phyloP scores from a whole-genome alignment of 1,139 yeast species.

The Schwanniomyces etchellsii region DNA sequence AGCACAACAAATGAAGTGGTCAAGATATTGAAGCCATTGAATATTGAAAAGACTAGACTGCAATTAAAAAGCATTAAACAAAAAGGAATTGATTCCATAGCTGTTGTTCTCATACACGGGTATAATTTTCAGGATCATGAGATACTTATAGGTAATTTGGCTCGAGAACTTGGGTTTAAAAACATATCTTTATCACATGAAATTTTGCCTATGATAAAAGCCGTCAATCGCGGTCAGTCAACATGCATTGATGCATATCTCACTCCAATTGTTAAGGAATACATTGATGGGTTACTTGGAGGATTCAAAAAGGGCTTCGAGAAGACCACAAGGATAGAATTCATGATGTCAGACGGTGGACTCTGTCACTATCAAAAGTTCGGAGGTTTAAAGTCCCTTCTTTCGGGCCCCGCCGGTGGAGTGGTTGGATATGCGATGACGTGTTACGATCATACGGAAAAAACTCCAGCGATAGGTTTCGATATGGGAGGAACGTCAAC shows the following conservation, averaged over 20 bases:
- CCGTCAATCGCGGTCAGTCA: constrained; percentile 66
- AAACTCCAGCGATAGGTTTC: constrained; percentile 46
- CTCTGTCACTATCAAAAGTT: constrained; percentile 42
- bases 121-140: constrained; percentile 70
- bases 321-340: constrained; percentile 27
- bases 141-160: constrained; percentile 48
- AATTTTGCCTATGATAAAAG: constrained; percentile 69
- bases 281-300: constrained; percentile 52
- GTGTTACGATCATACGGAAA: constrained; percentile 33
- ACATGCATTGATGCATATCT: constrained; percentile 73
- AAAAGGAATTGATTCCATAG: constrained; percentile 58
- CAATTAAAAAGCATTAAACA: constrained; percentile 38
- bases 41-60: constrained; percentile 31
- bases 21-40: constrained; percentile 46
- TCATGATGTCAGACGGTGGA: constrained; percentile 61
- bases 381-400: constrained; percentile 45
- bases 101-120: constrained; percentile 64
- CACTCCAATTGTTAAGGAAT: constrained; percentile 65
- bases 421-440: constrained; percentile 53
- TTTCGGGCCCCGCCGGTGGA: constrained; percentile 60
- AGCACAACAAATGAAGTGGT: constrained; percentile 66
- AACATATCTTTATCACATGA: constrained; percentile 57
- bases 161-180: constrained; percentile 52
- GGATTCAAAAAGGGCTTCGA: constrained; percentile 51
- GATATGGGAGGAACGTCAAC: constrained; percentile 63